Conservation (phyloP, 768 basidiomycete genomes). For the Sarcodon aspratus region DNA sequence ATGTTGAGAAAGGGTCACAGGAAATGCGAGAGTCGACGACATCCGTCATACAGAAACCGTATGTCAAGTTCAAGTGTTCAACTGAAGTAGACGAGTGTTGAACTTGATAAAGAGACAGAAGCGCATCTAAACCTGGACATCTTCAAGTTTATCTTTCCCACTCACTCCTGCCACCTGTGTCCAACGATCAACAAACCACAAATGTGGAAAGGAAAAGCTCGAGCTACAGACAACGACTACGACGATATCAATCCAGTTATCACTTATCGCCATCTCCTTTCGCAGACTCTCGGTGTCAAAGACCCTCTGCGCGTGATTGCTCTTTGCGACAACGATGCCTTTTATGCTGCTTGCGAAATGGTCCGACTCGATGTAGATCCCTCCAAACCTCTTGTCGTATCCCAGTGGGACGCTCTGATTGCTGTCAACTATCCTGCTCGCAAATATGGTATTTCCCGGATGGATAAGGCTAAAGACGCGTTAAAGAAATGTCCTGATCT, state of each 20-base stretch:
- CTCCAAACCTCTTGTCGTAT: constrained; percentile 62
- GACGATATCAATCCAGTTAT: constrained; percentile 55
- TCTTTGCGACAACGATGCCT: constrained; percentile 87
- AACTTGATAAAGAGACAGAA: no score
- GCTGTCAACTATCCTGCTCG: constrained; percentile 96
- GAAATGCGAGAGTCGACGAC: no score
- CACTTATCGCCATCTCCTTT: constrained; percentile 71
- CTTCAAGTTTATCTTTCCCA: no score
- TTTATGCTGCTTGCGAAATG: constrained; percentile 79
- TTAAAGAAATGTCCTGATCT: constrained; percentile 79
- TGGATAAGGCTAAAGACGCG: constrained; percentile 76
- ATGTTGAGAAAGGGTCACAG: no score
- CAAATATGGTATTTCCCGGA: constrained; percentile 86
- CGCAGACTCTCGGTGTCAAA: constrained; percentile 52
- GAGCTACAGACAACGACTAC: constrained; percentile 32
- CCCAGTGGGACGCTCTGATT: constrained; percentile 84
- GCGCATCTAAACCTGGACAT: no score
- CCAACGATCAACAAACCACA: no score
- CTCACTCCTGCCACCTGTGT: no score
- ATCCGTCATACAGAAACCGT: no score
- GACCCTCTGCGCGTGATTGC: constrained; percentile 81
- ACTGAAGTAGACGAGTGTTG: no score
- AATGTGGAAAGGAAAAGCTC: constrained; percentile 47
- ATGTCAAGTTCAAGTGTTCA: no score
- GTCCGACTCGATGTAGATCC: constrained; percentile 59